Evolutionary conservation across 345 rosid species (phyloP), one percentile per base, ranked within the genome.

Genomic region (Aquilaria malaccensis): DNA sequence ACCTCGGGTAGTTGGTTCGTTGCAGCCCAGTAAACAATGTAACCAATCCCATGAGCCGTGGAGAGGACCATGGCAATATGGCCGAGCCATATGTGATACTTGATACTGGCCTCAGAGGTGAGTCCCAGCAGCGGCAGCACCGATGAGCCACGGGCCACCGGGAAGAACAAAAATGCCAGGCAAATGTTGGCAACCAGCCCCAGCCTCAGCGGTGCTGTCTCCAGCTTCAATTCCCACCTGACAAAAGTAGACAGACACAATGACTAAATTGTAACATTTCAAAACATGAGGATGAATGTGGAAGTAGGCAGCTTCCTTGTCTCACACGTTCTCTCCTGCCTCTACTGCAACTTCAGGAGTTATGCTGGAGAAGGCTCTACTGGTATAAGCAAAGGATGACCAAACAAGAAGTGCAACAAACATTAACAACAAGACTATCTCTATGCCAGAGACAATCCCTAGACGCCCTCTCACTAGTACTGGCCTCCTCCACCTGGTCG

Each of bases 81-180:
- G 6, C 89, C 94, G 0, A 86, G 83, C 94, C 89, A 84, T 11
- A 84, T 84, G 56, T 86, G 89, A 62, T 84, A 86, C 74, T 82
- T 82, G 74, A 84, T 86, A 60, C 83, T 82, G 1, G 87, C 80
- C 75, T 86, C 94, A 0, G 86, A 82, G 14, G 83, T 80, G 13
- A 86, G 78, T 50, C 94, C 86, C 1, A 82, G 41, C 4, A 86
- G 76, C 54, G 79, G 80, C 62, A 86, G 65, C 54, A 86, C 59
- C 53, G 94, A 77, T 10, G 94, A 86, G 9, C 79, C 79, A 70
- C 94, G 56, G 15, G 89, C 74, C 30, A 86, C 83, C 0, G 94
- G 94, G 62, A 84, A 80, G 72, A 86, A 84, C 46, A 86, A 77
- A 72, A 86, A 82, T n/a, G 89, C 85, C 87, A 84, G 80, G 32